A percentile compares a stretch with the other conserved stretches of the same genome.
Conservation (phyloP, 2,329 filamentous ascomycete species). For the Fusarium clavum region DNA sequence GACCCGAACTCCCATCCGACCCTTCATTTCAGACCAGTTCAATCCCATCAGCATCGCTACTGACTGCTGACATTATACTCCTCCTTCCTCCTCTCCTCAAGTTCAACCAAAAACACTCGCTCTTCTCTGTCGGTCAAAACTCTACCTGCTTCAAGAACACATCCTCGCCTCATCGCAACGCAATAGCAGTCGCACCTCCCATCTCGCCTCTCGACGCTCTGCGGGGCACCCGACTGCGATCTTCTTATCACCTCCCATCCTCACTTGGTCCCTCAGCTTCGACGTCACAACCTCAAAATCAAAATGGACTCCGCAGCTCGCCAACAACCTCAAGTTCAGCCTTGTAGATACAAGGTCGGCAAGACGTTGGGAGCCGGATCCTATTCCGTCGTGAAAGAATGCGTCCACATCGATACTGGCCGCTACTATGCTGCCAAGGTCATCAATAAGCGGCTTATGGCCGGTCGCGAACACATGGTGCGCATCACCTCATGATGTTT, state of each 20-base stretch:
- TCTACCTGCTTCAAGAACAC: not conserved
- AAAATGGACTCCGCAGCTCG: constrained; percentile 43
- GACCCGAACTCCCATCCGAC: constrained; percentile 17
- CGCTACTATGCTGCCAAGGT: constrained; percentile 99
- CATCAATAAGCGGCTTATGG: constrained; percentile 99
- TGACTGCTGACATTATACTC: constrained; percentile 19
- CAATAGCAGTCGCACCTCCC: constrained; percentile 1
- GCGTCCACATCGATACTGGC: constrained; percentile 97
- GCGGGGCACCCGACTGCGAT: constrained; percentile 32
- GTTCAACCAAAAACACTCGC: not conserved
- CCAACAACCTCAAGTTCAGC: constrained; percentile 77
- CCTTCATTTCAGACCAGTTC: constrained; percentile 19
- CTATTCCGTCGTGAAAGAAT: constrained; percentile 99
- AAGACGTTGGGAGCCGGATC: constrained; percentile 97
- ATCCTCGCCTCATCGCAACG: not conserved
- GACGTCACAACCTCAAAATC: constrained; percentile 25
- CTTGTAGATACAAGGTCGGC: constrained; percentile 97
- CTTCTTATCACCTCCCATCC: constrained; percentile 14
- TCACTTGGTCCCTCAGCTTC: constrained; percentile 10
- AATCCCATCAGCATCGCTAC: constrained; percentile 18
- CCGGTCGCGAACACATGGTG: constrained; percentile 98
- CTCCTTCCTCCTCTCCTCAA: constrained; percentile 6
- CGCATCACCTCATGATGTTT: constrained; percentile 34
- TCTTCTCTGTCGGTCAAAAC: not conserved
- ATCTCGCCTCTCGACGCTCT: constrained; percentile 14